A percentile compares a stretch with the other conserved stretches of the same genome.
These are phyloP conservation scores for Panaeolus cyanescens DNA, from an alignment of 768 basidiomycete species.

Conservation along the genomic window DNA sequence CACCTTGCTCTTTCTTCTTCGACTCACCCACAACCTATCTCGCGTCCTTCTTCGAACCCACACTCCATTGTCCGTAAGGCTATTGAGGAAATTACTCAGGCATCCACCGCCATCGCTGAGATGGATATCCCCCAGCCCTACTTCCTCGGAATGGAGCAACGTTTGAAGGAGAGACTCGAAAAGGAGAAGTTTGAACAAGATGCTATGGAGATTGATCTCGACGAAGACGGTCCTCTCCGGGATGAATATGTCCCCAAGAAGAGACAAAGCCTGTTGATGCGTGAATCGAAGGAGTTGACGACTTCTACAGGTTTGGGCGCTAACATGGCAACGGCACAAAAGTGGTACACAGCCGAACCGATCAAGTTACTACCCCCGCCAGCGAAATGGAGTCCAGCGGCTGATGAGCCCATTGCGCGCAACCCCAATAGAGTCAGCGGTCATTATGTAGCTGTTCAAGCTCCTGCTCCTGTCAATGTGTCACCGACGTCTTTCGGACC, in stretches of 20 bases:
- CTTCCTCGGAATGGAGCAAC: slow-evolving; percentile 72
- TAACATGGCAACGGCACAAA: neutral
- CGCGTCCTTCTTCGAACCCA: slow-evolving; percentile 73
- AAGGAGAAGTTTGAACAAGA: slow-evolving; percentile 46
- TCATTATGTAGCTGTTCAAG: slow-evolving; percentile 67
- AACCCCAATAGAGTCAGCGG: slow-evolving; percentile 51
- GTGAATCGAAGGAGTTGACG: slow-evolving; percentile 6
- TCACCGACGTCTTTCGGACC: slow-evolving; percentile 16
- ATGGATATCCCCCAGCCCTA: slow-evolving; percentile 56
- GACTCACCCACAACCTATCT: slow-evolving; percentile 71
- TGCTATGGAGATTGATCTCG: slow-evolving; percentile 73
- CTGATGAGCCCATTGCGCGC: slow-evolving; percentile 73
- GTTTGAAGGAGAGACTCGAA: slow-evolving; percentile 53
- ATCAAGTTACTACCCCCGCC: slow-evolving; percentile 62
- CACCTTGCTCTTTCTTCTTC: slow-evolving; percentile 65
- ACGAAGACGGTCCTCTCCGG: slow-evolving; percentile 80
- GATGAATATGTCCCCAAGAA: slow-evolving; percentile 78
- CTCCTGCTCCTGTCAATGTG: slow-evolving; percentile 33
- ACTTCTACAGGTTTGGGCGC: slow-evolving; percentile 7
- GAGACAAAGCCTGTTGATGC: neutral
- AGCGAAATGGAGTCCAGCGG: slow-evolving; percentile 79
- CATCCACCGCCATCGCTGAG: slow-evolving; percentile 34
- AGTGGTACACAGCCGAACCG: slow-evolving; percentile 5
- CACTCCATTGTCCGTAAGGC: slow-evolving; percentile 67
- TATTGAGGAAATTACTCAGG: slow-evolving; percentile 69